Conservation (phyloP, 306 rosid genomes). For the Lathyrus sativus region DNA sequence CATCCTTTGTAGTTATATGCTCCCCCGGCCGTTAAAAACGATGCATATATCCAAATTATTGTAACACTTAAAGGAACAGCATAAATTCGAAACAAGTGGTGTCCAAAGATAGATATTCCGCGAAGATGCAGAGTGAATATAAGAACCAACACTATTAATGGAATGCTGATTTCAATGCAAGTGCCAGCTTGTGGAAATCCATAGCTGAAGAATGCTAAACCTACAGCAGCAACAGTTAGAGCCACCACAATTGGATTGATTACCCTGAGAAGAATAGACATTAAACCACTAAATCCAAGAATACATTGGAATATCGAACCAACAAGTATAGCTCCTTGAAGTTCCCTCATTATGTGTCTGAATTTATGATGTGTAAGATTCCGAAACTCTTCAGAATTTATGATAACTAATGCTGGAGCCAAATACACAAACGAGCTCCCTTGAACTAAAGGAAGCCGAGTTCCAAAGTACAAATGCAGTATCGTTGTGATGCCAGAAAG, state of each 20-base stretch:
- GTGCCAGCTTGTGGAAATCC: constrained; percentile 96
- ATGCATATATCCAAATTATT: constrained; percentile 88
- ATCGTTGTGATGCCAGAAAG: constrained; percentile 80
- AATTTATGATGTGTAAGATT: constrained; percentile 85
- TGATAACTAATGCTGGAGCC: constrained; percentile 79
- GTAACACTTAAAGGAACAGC: no score
- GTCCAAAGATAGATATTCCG: constrained; percentile 81
- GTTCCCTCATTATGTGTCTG: constrained; percentile 93
- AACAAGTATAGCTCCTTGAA: constrained; percentile 94
- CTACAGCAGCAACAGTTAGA: constrained; percentile 91
- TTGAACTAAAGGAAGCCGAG: constrained; percentile 81
- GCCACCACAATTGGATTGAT: constrained; percentile 94
- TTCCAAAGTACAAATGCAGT: constrained; percentile 72
- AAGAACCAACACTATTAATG: constrained; percentile 73
- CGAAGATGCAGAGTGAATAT: constrained; percentile 87
- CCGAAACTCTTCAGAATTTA: no score
- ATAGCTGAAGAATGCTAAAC: constrained; percentile 90
- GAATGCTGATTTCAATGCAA: constrained; percentile 90
- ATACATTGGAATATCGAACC: constrained; percentile 86
- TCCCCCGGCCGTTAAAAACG: constrained; percentile 92
- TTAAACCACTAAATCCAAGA: constrained; percentile 84
- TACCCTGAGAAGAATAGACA: constrained; percentile 81
- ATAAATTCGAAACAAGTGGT: constrained; percentile 72
- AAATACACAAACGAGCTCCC: constrained; percentile 86
- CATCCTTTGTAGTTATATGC: constrained; percentile 91